Conservation (phyloP, 2,329 filamentous ascomycete species). For the Penicillium italicum region DNA sequence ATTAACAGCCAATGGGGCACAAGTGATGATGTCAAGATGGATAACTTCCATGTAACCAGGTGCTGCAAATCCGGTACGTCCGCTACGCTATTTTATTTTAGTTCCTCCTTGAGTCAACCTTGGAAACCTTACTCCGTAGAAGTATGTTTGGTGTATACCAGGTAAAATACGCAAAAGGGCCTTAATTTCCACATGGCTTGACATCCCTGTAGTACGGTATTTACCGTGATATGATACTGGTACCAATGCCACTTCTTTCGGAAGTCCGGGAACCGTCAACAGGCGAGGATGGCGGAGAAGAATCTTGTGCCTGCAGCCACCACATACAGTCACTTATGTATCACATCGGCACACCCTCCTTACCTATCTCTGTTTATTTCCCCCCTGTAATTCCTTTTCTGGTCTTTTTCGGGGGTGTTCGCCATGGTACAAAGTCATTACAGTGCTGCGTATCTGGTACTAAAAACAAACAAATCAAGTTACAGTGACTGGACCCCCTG, state of each 20-base stretch:
- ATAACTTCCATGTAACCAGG: neutral
- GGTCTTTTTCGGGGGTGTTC: no score
- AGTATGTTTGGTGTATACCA: neutral
- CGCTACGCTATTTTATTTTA: no score
- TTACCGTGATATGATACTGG: neutral
- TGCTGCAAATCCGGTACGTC: neutral
- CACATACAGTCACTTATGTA: neutral
- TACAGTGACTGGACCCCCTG: no score
- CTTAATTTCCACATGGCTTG: neutral
- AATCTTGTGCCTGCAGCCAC: neutral
- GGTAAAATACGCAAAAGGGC: neutral
- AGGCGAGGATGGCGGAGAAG: neutral
- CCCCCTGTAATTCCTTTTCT: no score
- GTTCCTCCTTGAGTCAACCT: neutral
- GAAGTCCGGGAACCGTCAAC: neutral
- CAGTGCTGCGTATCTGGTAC: neutral
- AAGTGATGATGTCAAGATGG: neutral
- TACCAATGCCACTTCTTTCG: neutral
- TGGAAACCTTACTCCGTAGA: neutral
- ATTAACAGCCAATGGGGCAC: neutral
- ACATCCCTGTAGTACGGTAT: neutral
- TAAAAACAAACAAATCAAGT: neutral
- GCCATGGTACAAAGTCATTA: neutral
- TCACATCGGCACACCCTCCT: neutral
- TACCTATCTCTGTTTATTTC: neutral